Evolutionary conservation across 2,329 filamentous ascomycete genomes (phyloP).

Genomic region (Didymella pomorum): DNA sequence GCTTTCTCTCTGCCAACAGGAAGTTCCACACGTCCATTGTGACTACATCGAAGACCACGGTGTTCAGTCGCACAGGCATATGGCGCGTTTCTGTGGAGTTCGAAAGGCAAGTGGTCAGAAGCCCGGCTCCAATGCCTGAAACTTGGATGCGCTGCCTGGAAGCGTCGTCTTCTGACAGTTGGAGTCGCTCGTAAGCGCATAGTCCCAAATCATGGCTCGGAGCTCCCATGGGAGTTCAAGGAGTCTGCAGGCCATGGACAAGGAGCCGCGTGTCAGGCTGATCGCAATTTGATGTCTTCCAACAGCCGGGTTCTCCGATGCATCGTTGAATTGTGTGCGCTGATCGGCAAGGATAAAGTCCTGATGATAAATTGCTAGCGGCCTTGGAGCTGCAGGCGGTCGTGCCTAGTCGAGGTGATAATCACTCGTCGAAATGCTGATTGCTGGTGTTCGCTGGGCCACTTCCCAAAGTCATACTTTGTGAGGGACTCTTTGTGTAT

Average conservation of each 20-base stretch:
- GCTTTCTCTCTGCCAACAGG: background rate
- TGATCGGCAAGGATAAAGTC: background rate
- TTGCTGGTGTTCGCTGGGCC: background rate
- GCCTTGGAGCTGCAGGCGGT: background rate
- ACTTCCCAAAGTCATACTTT: background rate
- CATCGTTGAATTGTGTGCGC: background rate
- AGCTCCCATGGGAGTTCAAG: conserved; percentile 6
- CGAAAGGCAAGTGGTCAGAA: conserved; percentile 26
- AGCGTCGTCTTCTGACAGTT: background rate
- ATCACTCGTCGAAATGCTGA: background rate
- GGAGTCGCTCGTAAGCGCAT: conserved; percentile 1
- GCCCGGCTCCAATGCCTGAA: conserved; percentile 21
- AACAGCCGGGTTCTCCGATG: background rate
- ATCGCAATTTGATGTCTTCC: background rate
- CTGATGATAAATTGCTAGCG: background rate
- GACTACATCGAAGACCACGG: background rate
- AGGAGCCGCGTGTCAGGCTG: background rate
- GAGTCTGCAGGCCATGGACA: background rate
- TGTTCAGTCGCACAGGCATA: conserved; percentile 19
- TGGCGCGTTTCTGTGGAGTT: conserved; percentile 24
- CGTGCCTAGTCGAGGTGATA: background rate
- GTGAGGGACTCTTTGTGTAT: background rate
- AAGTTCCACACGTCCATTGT: background rate
- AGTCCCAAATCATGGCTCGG: conserved; percentile 3
- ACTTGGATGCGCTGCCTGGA: conserved; percentile 20